Evolutionary conservation across 768 basidiomycete species (phyloP).

Genomic region (Auricularia heimuer): DNA sequence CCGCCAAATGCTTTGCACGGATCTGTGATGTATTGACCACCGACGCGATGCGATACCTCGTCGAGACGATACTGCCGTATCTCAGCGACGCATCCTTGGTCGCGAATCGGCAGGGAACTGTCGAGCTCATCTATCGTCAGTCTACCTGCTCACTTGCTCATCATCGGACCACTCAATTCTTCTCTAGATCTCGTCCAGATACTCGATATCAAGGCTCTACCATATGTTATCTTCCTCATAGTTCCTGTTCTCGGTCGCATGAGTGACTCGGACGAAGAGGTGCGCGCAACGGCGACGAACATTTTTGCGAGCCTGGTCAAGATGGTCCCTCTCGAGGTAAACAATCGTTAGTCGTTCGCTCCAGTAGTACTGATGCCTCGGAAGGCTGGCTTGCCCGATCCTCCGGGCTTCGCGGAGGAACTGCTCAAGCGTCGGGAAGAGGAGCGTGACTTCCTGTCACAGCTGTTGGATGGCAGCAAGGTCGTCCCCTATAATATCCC

Average conservation of each 20-base stretch:
- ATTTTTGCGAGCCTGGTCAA: slow-evolving; percentile 95
- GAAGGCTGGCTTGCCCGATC: slow-evolving; percentile 94
- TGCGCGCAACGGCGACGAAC: slow-evolving; percentile 90
- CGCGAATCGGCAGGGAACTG: slow-evolving; percentile 77
- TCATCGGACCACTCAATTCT: background rate
- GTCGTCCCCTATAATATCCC: slow-evolving; percentile 86
- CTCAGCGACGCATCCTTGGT: slow-evolving; percentile 69
- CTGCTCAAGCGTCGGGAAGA: slow-evolving; percentile 74
- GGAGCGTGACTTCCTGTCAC: slow-evolving; percentile 86
- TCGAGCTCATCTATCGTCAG: slow-evolving; percentile 87
- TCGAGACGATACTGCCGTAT: slow-evolving; percentile 72
- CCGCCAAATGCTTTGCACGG: slow-evolving; percentile 79
- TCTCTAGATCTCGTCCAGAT: slow-evolving; percentile 76
- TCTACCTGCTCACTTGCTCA: slow-evolving; percentile 12
- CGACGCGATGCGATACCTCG: slow-evolving; percentile 82
- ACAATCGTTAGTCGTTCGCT: slow-evolving; percentile 8
- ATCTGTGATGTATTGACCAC: slow-evolving; percentile 79
- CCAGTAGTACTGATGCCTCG: slow-evolving; percentile 2
- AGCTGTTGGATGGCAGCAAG: slow-evolving; percentile 90
- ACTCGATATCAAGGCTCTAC: slow-evolving; percentile 88
- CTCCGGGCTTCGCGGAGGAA: slow-evolving; percentile 82
- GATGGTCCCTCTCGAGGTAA: slow-evolving; percentile 94
- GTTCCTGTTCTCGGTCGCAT: slow-evolving; percentile 94
- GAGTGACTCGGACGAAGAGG: slow-evolving; percentile 89
- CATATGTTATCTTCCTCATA: slow-evolving; percentile 93